These are phyloP conservation scores for Nemania sp. DNA, from an alignment of 2,329 filamentous ascomycete species.

Conservation along the genomic window DNA sequence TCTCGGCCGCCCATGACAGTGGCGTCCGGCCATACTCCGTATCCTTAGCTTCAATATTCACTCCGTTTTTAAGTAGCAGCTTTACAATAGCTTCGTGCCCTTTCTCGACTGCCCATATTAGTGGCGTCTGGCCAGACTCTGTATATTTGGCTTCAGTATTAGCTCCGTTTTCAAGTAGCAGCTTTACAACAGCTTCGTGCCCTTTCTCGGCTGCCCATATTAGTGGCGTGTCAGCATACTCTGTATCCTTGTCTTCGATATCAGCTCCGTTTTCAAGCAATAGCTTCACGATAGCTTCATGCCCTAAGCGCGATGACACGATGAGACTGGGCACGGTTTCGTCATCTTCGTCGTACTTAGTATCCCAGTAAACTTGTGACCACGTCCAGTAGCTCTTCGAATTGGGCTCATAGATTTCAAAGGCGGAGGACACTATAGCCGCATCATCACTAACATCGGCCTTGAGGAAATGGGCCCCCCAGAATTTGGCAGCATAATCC, in stretches of 20 bases:
- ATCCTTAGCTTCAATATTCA: neutral
- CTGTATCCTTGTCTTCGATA: neutral
- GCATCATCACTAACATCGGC: conserved; percentile 10
- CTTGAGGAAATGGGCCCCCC: conserved; percentile 22
- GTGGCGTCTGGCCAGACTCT: neutral
- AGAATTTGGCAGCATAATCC: conserved; percentile 19
- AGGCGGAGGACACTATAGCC: conserved; percentile 1
- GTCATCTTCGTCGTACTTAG: rapidly evolving
- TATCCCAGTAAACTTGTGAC: neutral
- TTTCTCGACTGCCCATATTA: neutral
- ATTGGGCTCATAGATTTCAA: conserved; percentile 14
- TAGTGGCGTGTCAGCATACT: neutral
- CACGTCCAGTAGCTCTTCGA: conserved; percentile 6
- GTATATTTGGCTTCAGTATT: neutral
- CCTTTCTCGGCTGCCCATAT: neutral
- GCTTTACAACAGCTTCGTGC: neutral
- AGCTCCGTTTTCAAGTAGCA: neutral
- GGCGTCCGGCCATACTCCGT: neutral
- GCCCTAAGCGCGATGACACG: conserved; percentile 11
- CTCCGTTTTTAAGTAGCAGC: neutral
- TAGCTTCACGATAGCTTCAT: neutral
- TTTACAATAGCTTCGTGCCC: neutral
- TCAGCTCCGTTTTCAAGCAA: neutral
- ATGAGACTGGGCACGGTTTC: neutral
- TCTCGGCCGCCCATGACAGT: neutral